Conservation (phyloP, 2,329 filamentous ascomycete genomes). For the Microsporum audouinii region DNA sequence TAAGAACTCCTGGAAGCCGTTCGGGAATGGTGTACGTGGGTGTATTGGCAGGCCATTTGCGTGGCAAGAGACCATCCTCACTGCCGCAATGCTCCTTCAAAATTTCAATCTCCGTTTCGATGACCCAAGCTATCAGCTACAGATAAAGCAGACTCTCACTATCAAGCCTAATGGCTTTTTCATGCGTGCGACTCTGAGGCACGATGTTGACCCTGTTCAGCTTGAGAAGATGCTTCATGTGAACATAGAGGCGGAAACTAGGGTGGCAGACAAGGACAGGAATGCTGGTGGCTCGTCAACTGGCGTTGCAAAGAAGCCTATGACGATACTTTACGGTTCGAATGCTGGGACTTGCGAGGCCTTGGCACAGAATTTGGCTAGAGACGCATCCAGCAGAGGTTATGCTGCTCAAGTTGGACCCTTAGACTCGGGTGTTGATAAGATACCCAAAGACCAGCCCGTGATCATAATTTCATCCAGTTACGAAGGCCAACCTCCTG, state of each 20-base stretch:
- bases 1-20: neutral
- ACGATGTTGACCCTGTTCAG: neutral
- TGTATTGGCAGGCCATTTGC: slow-evolving; percentile 2
- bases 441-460: neutral
- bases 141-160: neutral
- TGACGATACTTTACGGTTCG: neutral
- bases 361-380: neutral
- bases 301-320: neutral
- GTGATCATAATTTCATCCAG: neutral
- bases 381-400: neutral
- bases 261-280: neutral
- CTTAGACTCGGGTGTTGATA: neutral
- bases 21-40: neutral
- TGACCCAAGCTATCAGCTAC: neutral
- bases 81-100: neutral
- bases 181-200: slow-evolving; percentile 1
- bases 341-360: neutral
- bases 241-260: neutral
- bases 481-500: neutral
- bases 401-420: neutral
- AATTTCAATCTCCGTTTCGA: neutral
- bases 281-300: neutral
- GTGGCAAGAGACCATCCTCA: neutral
- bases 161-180: slow-evolving; percentile 1
- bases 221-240: slow-evolving; percentile 1